These are phyloP conservation scores for Solanum phureja DNA, from an alignment of 257 asterid species.

Conservation along the genomic window DNA sequence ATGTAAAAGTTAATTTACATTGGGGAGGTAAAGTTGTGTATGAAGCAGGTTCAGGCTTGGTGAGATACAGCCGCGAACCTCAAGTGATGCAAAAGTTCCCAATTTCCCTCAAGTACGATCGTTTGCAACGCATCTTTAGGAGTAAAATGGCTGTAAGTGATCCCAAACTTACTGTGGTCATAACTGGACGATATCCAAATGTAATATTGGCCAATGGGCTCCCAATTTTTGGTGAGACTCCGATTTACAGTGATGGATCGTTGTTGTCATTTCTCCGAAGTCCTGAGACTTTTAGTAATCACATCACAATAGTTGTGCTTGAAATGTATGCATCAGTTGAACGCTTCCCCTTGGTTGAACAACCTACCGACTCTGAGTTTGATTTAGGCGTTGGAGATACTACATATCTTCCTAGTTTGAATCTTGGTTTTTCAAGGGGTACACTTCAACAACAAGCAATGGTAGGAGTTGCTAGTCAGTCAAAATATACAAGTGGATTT, in stretches of 20 bases:
- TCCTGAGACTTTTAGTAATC: neutral
- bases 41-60: neutral
- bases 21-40: neutral
- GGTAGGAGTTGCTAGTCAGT: neutral
- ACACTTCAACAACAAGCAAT: neutral
- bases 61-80: neutral
- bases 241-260: neutral
- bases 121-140: neutral
- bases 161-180: neutral
- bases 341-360: neutral
- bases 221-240: neutral
- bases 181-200: neutral
- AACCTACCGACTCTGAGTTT: neutral
- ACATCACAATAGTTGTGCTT: neutral
- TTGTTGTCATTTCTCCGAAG: neutral
- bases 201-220: neutral
- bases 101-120: neutral
- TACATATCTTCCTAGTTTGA: neutral
- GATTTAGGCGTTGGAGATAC: neutral
- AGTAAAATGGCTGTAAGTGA: neutral
- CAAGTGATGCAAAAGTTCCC: neutral
- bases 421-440: neutral
- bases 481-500: neutral
- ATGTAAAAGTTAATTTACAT: neutral
- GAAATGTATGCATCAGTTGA: neutral